Evolutionary conservation across 345 rosid genomes (phyloP).

Genomic region (Erodium maritimum): DNA sequence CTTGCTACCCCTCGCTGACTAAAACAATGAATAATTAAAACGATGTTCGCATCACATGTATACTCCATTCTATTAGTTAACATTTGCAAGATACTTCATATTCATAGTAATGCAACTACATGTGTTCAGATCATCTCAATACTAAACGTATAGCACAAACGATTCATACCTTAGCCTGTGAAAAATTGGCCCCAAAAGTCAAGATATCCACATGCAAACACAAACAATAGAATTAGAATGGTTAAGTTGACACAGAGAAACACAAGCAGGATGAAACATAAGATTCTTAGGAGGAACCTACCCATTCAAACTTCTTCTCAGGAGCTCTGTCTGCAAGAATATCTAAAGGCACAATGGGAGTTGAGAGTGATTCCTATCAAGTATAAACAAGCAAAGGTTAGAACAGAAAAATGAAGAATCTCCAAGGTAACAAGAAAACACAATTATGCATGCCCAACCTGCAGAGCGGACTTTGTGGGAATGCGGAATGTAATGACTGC

Average conservation of each 20-base stretch:
- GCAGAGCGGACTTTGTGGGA: slow-evolving; percentile 68
- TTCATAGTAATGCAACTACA: too few species aligned
- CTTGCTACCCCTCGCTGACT: too few species aligned
- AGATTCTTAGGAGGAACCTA: slow-evolving; percentile 17
- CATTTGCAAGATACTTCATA: too few species aligned
- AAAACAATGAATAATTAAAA: too few species aligned
- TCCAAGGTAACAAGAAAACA: background rate
- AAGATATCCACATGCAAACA: background rate
- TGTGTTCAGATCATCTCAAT: background rate
- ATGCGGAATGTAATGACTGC: slow-evolving; percentile 82
- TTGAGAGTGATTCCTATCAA: slow-evolving; percentile 63
- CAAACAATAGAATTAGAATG: background rate
- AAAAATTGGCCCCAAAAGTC: background rate
- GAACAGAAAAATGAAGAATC: too few species aligned
- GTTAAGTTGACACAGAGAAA: background rate
- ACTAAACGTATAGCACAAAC: background rate
- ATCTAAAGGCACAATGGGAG: slow-evolving; percentile 72
- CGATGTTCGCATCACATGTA: too few species aligned
- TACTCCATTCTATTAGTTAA: too few species aligned
- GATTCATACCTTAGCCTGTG: background rate
- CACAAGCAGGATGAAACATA: background rate
- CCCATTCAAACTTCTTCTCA: slow-evolving; percentile 55
- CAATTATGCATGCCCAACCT: slow-evolving; percentile 30
- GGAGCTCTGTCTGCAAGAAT: slow-evolving; percentile 77
- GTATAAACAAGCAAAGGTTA: background rate